phyloP scores from a whole-genome alignment of 495 filamentous ascomycete genomes.

The Patellaria atrata region DNA sequence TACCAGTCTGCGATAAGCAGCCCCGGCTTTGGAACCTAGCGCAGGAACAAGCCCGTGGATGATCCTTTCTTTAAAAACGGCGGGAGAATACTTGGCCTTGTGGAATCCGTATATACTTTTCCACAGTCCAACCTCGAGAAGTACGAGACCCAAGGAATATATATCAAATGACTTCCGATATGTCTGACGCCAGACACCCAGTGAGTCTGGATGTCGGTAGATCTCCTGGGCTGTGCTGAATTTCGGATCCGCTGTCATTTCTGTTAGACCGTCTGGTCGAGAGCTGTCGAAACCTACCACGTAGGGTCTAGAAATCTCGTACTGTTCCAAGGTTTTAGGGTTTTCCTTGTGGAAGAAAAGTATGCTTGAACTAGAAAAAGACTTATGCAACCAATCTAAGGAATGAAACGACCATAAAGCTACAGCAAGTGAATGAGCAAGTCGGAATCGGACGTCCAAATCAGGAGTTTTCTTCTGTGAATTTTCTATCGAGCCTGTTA shows the following conservation, averaged over 20 bases:
- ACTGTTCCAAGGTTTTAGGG: slow-evolving; percentile 5
- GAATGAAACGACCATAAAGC: slow-evolving; percentile 28
- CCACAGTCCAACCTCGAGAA: slow-evolving; percentile 79
- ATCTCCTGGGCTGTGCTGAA: slow-evolving; percentile 33
- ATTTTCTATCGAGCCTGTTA: slow-evolving; percentile 20
- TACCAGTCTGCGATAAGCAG: background rate
- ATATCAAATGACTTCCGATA: slow-evolving; percentile 46
- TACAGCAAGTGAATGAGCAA: slow-evolving; percentile 24
- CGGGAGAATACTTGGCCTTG: background rate
- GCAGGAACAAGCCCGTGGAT: background rate
- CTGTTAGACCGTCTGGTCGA: slow-evolving; percentile 23
- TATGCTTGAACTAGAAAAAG: slow-evolving; percentile 23
- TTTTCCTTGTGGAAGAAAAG: slow-evolving; percentile 25
- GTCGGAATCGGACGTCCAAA: slow-evolving; percentile 23
- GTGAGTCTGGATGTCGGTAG: slow-evolving; percentile 54
- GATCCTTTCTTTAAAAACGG: background rate
- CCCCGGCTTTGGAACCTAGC: background rate
- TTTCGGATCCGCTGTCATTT: slow-evolving; percentile 25
- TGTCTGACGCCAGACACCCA: slow-evolving; percentile 18
- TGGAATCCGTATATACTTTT: slow-evolving; percentile 1
- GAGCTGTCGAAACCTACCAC: slow-evolving; percentile 27
- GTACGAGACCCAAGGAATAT: slow-evolving; percentile 64
- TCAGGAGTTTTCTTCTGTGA: slow-evolving; percentile 22
- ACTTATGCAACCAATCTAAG: slow-evolving; percentile 30
- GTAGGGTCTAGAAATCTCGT: slow-evolving; percentile 18